Base-by-base conservation (phyloP, 768 basidiomycete species). In the Tricholoma sp. region DNA sequence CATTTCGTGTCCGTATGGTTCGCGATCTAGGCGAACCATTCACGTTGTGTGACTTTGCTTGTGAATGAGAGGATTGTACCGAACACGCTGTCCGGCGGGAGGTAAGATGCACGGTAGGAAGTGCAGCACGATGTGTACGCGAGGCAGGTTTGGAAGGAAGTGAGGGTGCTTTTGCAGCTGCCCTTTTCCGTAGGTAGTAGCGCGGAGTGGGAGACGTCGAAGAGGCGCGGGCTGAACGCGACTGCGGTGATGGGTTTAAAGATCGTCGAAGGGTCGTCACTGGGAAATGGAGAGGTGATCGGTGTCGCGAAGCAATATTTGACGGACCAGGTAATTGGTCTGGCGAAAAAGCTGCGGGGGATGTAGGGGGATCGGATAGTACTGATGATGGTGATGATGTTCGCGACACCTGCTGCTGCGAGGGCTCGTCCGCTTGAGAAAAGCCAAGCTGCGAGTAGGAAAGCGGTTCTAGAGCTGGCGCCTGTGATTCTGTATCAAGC, bases 401-500 rank as follows among this genome's bases (percentile, higher is more conserved):
- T 55, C 15, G 56, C 54, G 31, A 17, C 7, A 11, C 18, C 24
- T 53, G 55, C 42, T 31, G 13, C 8, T 53, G 34, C 39, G 59
- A 52, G 17, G 37, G 31, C 3, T 54, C 18, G 32, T 53, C 48
- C 31, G 54, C 37, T 37, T 61, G 61, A 15, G 65, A 67, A 63
- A 74, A 69, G 18, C 70, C 70, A 50, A 75, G 66, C 41, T 68
- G 73, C 10, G 74, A 73, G 63, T 70, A 75, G 11, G 73, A 69
- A 24, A 76, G 57, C 8, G 73, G 63, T 47, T 70, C 70, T 34
- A 64, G 60, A 20, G 63, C 52, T 2, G 61, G 55, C 54, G 61
- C 50, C 44, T 72, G 74, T 31, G 65, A 72, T 18, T 57, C 61
- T 13, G 68, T 60, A 53, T 77, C 73, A 20, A 74, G 61, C 59